Evolutionary conservation across 1,139 yeast species (phyloP).

Genomic region (Keqinozyma sinolaborantium): DNA sequence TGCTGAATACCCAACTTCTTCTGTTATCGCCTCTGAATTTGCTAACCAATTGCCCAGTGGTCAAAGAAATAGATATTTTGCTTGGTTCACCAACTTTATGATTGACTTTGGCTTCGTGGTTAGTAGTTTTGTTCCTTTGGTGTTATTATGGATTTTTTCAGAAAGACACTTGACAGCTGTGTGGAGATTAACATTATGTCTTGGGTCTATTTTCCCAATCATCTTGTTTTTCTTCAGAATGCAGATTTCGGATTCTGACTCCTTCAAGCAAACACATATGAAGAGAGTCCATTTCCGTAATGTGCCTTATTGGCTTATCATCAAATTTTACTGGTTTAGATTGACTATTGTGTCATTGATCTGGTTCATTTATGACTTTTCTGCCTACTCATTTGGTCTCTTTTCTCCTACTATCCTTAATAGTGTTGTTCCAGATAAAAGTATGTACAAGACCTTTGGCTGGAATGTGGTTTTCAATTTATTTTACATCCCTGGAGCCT

Average conservation of each 20-base stretch:
- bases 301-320: constrained; percentile 64
- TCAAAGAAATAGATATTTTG: constrained; percentile 81
- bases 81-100: constrained; percentile 85
- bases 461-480: constrained; percentile 89
- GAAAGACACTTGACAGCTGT: constrained; percentile 69
- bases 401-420: constrained; percentile 69
- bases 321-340: constrained; percentile 86
- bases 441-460: constrained; percentile 75
- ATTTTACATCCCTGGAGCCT: constrained; percentile 87
- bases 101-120: constrained; percentile 86
- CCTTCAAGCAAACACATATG: constrained; percentile 69
- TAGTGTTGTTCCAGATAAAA: constrained; percentile 47
- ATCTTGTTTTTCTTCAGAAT: constrained; percentile 73
- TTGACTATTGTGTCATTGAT: constrained; percentile 64
- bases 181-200: constrained; percentile 89
- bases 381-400: constrained; percentile 82
- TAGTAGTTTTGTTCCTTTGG: constrained; percentile 82
- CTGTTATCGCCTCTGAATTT: constrained; percentile 93
- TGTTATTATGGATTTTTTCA: constrained; percentile 78
- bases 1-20: constrained; percentile 91
- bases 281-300: constrained; percentile 40
- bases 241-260: constrained; percentile 68
- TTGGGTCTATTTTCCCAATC: constrained; percentile 90
- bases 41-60: constrained; percentile 76
- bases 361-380: constrained; percentile 92